Conservation (phyloP, 1,284 basidiomycete species). For the Meripilus lineatus region DNA sequence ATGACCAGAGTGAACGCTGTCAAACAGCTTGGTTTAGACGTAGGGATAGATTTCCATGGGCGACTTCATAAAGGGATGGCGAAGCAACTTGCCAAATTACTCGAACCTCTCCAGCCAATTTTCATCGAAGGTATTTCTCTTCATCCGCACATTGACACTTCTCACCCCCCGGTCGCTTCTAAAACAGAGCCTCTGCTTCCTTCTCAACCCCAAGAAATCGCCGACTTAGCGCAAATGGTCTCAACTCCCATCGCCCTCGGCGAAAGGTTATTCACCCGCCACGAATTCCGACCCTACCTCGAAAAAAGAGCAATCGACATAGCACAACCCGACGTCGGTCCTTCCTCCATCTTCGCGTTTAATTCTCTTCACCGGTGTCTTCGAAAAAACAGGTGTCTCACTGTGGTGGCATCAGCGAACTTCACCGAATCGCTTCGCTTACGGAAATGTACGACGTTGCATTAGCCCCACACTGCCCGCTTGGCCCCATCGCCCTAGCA, state of each 20-base stretch:
- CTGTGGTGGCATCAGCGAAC: conserved; percentile 72
- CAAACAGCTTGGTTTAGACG: conserved; percentile 61
- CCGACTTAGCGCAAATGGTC: conserved; percentile 55
- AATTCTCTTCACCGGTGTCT: background rate
- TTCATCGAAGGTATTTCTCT: conserved; percentile 59
- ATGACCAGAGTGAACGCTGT: conserved; percentile 62
- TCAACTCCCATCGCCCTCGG: conserved; percentile 71
- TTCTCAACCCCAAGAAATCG: conserved; percentile 62
- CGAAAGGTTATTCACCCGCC: conserved; percentile 65
- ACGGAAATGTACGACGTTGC: conserved; percentile 67
- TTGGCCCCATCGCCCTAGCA: conserved; percentile 71
- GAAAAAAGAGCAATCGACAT: conserved; percentile 69
- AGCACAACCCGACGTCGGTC: conserved; percentile 65
- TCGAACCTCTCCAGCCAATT: conserved; percentile 63
- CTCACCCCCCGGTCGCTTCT: background rate
- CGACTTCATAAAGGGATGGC: conserved; percentile 72
- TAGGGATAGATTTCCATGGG: conserved; percentile 59
- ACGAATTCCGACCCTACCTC: conserved; percentile 69
- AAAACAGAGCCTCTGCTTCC: conserved; percentile 59
- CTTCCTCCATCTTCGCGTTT: background rate
- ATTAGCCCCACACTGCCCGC: conserved; percentile 57
- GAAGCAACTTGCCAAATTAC: conserved; percentile 65
- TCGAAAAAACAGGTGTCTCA: conserved; percentile 43
- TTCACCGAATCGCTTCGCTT: conserved; percentile 63
- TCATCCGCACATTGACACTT: too few relatives aligned